Base-by-base conservation (phyloP, 257 asterid species). In the Solanum sejunctum region DNA sequence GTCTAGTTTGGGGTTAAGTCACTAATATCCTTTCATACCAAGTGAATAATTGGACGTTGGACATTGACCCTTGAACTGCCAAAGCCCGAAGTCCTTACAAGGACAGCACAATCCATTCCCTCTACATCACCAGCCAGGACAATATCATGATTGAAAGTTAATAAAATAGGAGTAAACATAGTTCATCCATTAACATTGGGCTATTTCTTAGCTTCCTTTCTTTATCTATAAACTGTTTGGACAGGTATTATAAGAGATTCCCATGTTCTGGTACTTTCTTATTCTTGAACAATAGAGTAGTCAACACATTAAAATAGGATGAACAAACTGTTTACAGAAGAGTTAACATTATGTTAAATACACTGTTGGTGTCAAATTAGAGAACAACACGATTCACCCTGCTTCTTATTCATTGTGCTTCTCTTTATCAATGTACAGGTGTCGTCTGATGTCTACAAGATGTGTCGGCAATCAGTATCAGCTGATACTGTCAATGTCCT, bases 401-500 rank as follows among this genome's bases (percentile, higher is more conserved):
- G 58, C 32, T 85, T 45, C 56, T 8, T 23, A 75, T 23, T 78
- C 47, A 52, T 78, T 52, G 18, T 78, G 79, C 17, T 86, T 36
- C 56, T 85, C 36, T 83, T 61, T 77, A 23, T 67, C 57, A 45
- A 45, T 79, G 83, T 83, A 20, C 93, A 97, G 99, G 97, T 97
- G 84, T 92, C 89, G 52, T 91, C 95, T 71, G 97, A 97, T 89
- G 94, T 97, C 63, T 93, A 93, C 93, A 94, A 94, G 88, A 85
- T 89, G 88, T 93, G 91, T 61, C 88, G 91, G 91, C 91, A 85
- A 84, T 92, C 87, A 81, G 84, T 94, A 78, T 85, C 97, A 57
- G 85, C 80, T 71, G 90, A 86, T 45, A 84, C 88, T 18, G 87
- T 92, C 70, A 47, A 81, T 21, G 84, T 91, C 81, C 89, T 95